Conservation (phyloP, 2,329 filamentous ascomycete genomes). For the Cercospora zeina region DNA sequence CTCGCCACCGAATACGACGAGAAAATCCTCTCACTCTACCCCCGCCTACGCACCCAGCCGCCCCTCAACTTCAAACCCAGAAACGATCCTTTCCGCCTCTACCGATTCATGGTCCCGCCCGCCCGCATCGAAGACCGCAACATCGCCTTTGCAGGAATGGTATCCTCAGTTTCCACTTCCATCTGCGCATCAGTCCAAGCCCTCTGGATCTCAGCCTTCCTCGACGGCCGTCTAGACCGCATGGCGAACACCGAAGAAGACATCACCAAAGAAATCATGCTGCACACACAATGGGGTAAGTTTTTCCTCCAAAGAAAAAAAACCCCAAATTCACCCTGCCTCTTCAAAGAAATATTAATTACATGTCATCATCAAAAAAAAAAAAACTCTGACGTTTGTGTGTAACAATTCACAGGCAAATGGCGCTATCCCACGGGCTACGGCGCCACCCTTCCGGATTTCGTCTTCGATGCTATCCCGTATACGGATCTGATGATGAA, state of each 20-base stretch:
- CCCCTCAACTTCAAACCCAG: slow-evolving; percentile 31
- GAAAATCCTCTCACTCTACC: slow-evolving; percentile 57
- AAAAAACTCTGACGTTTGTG: no score
- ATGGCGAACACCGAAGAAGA: slow-evolving; percentile 40
- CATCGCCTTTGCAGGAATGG: slow-evolving; percentile 47
- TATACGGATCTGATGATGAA: slow-evolving; percentile 68
- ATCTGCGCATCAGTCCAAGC: slow-evolving; percentile 45
- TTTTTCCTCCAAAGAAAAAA: no score
- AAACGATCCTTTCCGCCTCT: slow-evolving; percentile 41
- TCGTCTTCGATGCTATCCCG: slow-evolving; percentile 74
- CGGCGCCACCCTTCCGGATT: slow-evolving; percentile 63
- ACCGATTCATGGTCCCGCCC: slow-evolving; percentile 49
- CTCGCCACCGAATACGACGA: slow-evolving; percentile 49
- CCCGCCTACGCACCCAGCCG: slow-evolving; percentile 49
- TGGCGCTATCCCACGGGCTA: slow-evolving; percentile 69
- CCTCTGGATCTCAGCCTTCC: slow-evolving; percentile 60
- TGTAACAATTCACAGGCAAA: slow-evolving; percentile 43
- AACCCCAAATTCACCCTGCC: no score
- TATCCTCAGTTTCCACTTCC: slow-evolving; percentile 43
- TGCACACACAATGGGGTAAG: slow-evolving; percentile 65
- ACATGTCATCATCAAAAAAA: no score
- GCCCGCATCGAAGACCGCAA: slow-evolving; percentile 38
- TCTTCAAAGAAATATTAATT: no score
- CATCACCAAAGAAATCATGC: slow-evolving; percentile 50
- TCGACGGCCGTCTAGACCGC: slow-evolving; percentile 54